Evolutionary conservation across 345 rosid genomes (phyloP), one percentile per base, ranked within the genome.

Genomic region (Salix exigua): DNA sequence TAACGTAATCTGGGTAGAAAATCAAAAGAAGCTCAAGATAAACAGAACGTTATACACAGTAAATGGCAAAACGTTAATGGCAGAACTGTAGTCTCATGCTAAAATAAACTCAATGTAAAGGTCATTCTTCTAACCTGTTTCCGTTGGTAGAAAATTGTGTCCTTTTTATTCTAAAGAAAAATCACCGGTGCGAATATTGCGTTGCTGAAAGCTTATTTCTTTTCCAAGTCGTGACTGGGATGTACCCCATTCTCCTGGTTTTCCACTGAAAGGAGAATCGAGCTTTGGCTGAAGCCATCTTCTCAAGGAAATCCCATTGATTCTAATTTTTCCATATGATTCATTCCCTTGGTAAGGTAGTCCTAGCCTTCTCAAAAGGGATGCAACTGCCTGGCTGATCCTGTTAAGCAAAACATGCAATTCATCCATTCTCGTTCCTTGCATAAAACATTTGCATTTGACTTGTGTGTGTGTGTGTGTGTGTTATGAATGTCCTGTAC

Each of bases 201-300:
- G 93, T 76, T 89, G 98, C 87, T 94, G 97, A 77, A 83, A 84
- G 68, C 70, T 69, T 42, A 94, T 91, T 79, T 85, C 88, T 87
- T 87, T 91, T 70, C 96, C 92, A 73, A 91, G 21, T 78, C 79
- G 83, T 50, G 81, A 76, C 75, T 83, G 82, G 21, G 90, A 87
- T 72, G 85, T 83, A 66, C 85, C 81, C 61, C 85, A 82, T 38
- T 87, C 90, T 38, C 86, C 90, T 37, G 89, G 93, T 83, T 83
- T 91, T 77, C 87, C 89, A 48, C 82, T 81, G 82, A 87, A 89
- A 31, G 97, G 92, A 64, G 88, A 88, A 67, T 82, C 85, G 13
- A 90, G 90, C 85, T 91, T 91, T 48, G 97, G 98, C 71, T 83
- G 95, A 50, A 94, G 83, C 97, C 98, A 94, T 79, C 92, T 89